phyloP scores from a whole-genome alignment of 1,284 basidiomycete genomes.

The Naganishia liquefaciens region DNA sequence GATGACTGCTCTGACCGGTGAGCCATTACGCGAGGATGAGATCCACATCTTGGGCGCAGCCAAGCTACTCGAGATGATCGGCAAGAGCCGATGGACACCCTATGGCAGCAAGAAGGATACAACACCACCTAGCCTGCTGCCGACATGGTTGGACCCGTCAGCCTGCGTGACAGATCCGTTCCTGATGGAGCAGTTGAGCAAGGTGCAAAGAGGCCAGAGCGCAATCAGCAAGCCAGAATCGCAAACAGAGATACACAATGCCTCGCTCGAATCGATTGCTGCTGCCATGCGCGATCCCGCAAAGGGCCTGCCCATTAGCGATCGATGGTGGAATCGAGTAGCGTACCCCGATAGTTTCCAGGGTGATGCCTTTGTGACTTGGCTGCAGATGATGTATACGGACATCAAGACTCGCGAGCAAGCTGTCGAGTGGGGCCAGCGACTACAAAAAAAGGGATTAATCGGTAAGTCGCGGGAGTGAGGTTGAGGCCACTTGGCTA shows the following conservation, averaged over 20 bases:
- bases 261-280: constrained; percentile 63
- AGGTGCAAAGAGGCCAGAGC: constrained; percentile 67
- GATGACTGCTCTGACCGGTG: constrained; percentile 62
- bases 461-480: constrained; percentile 56
- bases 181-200: constrained; percentile 73
- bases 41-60: constrained; percentile 84
- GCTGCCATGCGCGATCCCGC: constrained; percentile 77
- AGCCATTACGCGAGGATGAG: constrained; percentile 80
- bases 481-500: not conserved
- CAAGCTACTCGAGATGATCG: constrained; percentile 84
- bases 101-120: constrained; percentile 61
- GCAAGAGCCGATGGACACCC: constrained; percentile 72
- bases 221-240: constrained; percentile 75
- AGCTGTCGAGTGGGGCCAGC: constrained; percentile 74
- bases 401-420: constrained; percentile 78
- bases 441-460: constrained; percentile 72
- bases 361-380: constrained; percentile 80
- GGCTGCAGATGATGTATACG: constrained; percentile 80
- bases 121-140: constrained; percentile 67
- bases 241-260: constrained; percentile 67
- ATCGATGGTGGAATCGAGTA: constrained; percentile 70
- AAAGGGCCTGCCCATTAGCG: constrained; percentile 68
- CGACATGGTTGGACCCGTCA: constrained; percentile 78
- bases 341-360: constrained; percentile 77
- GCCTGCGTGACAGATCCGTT: constrained; percentile 74